These are phyloP conservation scores for Diplodia scrobiculata DNA, from an alignment of 2,329 filamentous ascomycete species.

Conservation along the genomic window DNA sequence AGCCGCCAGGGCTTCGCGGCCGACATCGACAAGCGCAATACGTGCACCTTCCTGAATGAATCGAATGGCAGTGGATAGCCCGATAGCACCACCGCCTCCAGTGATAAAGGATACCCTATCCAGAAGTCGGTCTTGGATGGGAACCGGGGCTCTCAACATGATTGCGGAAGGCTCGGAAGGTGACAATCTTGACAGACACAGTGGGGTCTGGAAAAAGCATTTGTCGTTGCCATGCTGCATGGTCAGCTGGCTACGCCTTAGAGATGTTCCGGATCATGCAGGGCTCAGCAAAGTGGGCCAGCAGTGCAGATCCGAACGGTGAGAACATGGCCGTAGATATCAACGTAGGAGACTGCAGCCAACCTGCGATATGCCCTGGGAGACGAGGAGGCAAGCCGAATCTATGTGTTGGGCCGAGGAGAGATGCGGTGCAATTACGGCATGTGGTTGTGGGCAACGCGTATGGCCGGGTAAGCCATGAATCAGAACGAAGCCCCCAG, in stretches of 20 bases:
- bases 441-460: neutral
- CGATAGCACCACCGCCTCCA: constrained; percentile 40
- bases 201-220: neutral
- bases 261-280: neutral
- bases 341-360: neutral
- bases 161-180: too few species aligned
- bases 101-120: constrained; percentile 42
- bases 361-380: neutral
- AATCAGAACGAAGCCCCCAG: neutral
- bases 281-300: neutral
- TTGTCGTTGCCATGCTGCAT: neutral
- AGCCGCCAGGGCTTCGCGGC: constrained; percentile 36
- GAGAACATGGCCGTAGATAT: neutral
- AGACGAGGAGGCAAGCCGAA: neutral
- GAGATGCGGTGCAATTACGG: too few species aligned
- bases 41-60: constrained; percentile 45
- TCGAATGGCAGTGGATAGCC: constrained; percentile 42
- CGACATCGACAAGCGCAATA: constrained; percentile 44
- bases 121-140: constrained; percentile 39
- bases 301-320: neutral
- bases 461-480: neutral
- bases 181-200: too few species aligned
- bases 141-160: constrained; percentile 30
- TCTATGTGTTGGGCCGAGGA: neutral
- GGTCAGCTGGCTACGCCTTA: too few species aligned